Base-by-base conservation (phyloP, 2,329 filamentous ascomycete genomes). In the Xylaria arbuscula region DNA sequence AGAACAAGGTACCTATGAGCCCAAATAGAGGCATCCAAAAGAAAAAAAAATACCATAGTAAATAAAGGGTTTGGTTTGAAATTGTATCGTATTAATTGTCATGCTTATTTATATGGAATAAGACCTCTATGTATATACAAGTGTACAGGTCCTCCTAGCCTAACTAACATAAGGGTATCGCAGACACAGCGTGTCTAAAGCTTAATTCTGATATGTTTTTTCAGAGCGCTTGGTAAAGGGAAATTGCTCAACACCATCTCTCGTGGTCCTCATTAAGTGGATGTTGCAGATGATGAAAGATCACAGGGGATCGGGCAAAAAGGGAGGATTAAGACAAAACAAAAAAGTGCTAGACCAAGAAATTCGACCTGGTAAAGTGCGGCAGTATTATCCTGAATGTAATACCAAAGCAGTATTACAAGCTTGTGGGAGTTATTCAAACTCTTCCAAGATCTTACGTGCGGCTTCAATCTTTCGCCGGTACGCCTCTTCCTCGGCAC, bases 401-500 rank as follows among this genome's bases (percentile, higher is more conserved):
- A 36, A 54, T 45, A 64, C 58, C 42, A 53, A 22, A 36, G 40
- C 13, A 47, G 28, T 32, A 47, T 40, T 22, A 51, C 34, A 15
- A 48, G 32, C 19, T 48, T 13, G 51, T 47, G 28, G 28, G 54
- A 19, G 40, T 60, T 73, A 84, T 70, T 90, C 86, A 67, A 89
- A 81, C 5, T 92, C 93, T 72, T 95, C 92, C 36, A 97, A 83
- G 3, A 93, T 86, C 61, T 88, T 85, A 68, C 90, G 88, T 5
- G 93, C 94, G 61, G 89, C 88, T 72, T 97, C 93, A 59, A 97
- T 85, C 72, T 92, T 86, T 70, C 91, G 84, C 68, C 93, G 85
- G 78, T 92, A 89, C 67, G 90, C 84, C 63, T 89, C 84, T 58
- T 85, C 86, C 72, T 92, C 87, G 69, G 87, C 80, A 73, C 85